Percentiles rank a stretch among this genome's conserved stretches.
phyloP scores from a whole-genome alignment of 2,329 filamentous ascomycete species.

The Calonectria henricotiae region DNA sequence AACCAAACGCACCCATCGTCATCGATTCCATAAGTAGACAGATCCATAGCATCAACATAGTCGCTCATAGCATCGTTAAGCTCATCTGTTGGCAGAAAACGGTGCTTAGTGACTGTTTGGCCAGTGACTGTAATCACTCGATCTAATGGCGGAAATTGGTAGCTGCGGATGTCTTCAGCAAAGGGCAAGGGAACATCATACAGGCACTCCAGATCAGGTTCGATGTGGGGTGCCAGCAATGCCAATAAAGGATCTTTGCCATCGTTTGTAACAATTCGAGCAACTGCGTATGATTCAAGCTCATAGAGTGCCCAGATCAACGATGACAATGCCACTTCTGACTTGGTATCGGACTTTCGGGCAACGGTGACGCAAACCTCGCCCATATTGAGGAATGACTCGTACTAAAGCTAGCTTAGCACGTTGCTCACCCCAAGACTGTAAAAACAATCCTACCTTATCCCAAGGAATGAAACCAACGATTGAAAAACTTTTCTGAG shows the following conservation, averaged over 20 bases:
- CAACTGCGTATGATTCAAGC: conserved; percentile 88
- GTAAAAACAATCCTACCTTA: conserved; percentile 67
- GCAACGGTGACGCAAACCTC: conserved; percentile 85
- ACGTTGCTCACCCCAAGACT: neutral
- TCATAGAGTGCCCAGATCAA: conserved; percentile 91
- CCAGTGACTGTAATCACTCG: conserved; percentile 91
- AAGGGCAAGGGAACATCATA: conserved; percentile 94
- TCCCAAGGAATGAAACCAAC: conserved; percentile 87
- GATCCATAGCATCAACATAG: conserved; percentile 94
- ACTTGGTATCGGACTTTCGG: conserved; percentile 84
- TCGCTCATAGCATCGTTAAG: conserved; percentile 88
- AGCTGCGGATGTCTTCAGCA: conserved; percentile 91
- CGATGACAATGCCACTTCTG: conserved; percentile 88
- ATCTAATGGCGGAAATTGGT: conserved; percentile 92
- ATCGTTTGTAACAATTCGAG: conserved; percentile 88
- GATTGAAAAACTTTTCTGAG: conserved; percentile 81
- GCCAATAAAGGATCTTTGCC: conserved; percentile 84
- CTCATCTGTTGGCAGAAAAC: conserved; percentile 83
- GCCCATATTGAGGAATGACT: conserved; percentile 89
- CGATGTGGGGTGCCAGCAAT: conserved; percentile 85
- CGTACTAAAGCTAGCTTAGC: conserved; percentile 70
- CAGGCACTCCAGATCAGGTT: conserved; percentile 85
- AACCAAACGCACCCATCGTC: conserved; percentile 77
- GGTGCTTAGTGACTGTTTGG: conserved; percentile 84
- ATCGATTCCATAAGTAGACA: conserved; percentile 80